Evolutionary conservation across 345 rosid species (phyloP).

Genomic region (Noccaea bulbosa): DNA sequence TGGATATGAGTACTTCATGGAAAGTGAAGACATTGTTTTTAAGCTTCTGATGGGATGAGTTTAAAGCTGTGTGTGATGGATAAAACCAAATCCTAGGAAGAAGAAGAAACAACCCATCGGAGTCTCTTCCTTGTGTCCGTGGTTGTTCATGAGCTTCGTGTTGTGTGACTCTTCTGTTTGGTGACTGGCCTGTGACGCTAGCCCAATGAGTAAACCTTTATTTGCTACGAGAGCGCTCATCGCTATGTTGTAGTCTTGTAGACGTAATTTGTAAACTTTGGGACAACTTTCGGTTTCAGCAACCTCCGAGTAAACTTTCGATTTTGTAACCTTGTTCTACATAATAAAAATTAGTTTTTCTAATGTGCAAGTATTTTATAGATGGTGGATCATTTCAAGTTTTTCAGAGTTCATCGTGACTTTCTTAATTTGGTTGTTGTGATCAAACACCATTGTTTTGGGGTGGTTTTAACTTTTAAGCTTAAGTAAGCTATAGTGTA

Average conservation of each 20-base stretch:
- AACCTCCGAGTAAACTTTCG: not conserved
- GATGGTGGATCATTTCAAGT: too few species aligned
- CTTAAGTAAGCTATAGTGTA: too few species aligned
- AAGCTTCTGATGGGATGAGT: slow-evolving; percentile 74
- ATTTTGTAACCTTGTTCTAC: not conserved
- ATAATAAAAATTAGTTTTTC: not conserved
- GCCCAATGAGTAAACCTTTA: slow-evolving; percentile 22
- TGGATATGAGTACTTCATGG: slow-evolving; percentile 75
- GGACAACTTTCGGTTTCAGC: not conserved
- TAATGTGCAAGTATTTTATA: too few species aligned
- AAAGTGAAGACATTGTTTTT: slow-evolving; percentile 64
- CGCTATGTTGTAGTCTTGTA: not conserved
- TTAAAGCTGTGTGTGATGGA: not conserved
- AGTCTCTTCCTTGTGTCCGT: not conserved
- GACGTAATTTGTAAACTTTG: not conserved
- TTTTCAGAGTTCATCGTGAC: too few species aligned
- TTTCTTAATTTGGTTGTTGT: too few species aligned
- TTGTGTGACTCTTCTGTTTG: not conserved
- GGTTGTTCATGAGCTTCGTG: slow-evolving; percentile 20
- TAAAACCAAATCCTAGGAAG: slow-evolving; percentile 8
- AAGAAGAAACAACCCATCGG: slow-evolving; percentile 17
- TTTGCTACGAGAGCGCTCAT: not conserved
- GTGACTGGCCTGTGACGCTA: not conserved
- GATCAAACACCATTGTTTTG: too few species aligned
- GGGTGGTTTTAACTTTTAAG: too few species aligned